Evolutionary conservation across 331 rosid genomes (phyloP), one percentile per base, ranked within the genome.

Genomic region (Prunus yedoensis): DNA sequence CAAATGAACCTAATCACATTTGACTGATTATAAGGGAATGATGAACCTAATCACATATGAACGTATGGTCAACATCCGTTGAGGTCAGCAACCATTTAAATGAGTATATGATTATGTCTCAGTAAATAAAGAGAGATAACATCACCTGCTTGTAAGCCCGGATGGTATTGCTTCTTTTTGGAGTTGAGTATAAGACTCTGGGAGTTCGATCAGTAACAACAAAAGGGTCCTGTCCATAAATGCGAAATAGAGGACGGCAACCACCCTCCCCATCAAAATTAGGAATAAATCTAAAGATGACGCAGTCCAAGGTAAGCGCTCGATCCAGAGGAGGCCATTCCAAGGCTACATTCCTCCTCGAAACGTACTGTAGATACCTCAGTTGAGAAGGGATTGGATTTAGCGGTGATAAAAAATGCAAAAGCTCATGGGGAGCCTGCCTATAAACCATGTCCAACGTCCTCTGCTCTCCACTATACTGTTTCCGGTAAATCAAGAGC

Each of bases 241-340:
- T 82, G 61, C 92, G 87, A 85, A 94, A 92, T 59, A 91, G 27
- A 16, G 97, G 98, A 76, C 94, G 87, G 73, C 96, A 94, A 65
- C 93, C 92, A 66, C 95, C 96, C 43, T 85, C 73, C 58, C 88
- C 91, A 70, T 86, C 91, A 72, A 91, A 87, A 79, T 86, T 80
- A 15, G 98, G 96, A 61, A 94, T 78, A 72, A 83, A 80, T 84
- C 98, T 86, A 63, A 94, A 85, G 69, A 94, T 94, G 76, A 94
- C 43, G 84, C 98, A 94, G 68, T 94, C 98, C 89, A 94, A 83
- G 64, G 89, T 84, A 71, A 91, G 97, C 5, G 90, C 89, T 88
- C 98, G 84, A 83, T 94, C 96, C 72, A 86, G 77, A 0, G 98
- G 98, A 71, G 98, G 98, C 98, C 98, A 94, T 74, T 94, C 96